Percentiles rank a stretch among this genome's conserved stretches.
Evolutionary conservation across 495 filamentous ascomycete species (phyloP).

Genomic region (Aspergillus nidulans): DNA sequence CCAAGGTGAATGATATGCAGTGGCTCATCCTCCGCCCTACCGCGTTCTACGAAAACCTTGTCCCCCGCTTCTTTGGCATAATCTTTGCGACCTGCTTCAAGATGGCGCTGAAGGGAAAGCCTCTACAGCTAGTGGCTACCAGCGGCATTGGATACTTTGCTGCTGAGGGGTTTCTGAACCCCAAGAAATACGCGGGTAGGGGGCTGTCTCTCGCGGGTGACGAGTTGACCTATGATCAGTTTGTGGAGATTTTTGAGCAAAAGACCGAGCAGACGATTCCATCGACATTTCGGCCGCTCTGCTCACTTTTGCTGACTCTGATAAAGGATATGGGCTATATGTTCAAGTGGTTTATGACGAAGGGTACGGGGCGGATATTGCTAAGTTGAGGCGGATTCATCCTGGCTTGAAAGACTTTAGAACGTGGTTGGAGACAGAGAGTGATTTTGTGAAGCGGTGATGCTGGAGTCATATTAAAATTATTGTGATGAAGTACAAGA

Average conservation of each 20-base stretch:
- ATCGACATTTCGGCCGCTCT: constrained; percentile 42
- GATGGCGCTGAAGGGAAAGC: constrained; percentile 41
- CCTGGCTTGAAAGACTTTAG: constrained; percentile 56
- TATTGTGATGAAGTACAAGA: neutral
- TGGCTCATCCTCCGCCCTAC: constrained; percentile 60
- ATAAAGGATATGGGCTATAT: constrained; percentile 54
- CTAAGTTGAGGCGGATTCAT: constrained; percentile 43
- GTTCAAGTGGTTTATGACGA: constrained; percentile 61
- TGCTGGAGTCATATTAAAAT: neutral
- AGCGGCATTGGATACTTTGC: constrained; percentile 63
- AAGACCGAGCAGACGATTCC: constrained; percentile 47
- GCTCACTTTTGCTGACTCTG: constrained; percentile 34
- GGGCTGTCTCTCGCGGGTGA: constrained; percentile 57
- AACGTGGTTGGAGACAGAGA: constrained; percentile 57
- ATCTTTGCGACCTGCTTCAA: constrained; percentile 53
- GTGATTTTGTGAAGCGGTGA: constrained; percentile 16
- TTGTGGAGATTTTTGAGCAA: constrained; percentile 44
- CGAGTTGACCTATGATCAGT: constrained; percentile 49
- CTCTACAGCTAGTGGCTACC: constrained; percentile 54
- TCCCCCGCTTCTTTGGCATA: constrained; percentile 53
- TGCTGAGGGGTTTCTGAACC: constrained; percentile 52
- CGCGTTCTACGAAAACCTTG: constrained; percentile 67
- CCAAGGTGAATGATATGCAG: constrained; percentile 39
- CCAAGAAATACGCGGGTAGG: constrained; percentile 40
- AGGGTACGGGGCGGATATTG: constrained; percentile 58